Conservation (phyloP, 2,329 filamentous ascomycete species). For the Myriosclerotinia scirpicola region DNA sequence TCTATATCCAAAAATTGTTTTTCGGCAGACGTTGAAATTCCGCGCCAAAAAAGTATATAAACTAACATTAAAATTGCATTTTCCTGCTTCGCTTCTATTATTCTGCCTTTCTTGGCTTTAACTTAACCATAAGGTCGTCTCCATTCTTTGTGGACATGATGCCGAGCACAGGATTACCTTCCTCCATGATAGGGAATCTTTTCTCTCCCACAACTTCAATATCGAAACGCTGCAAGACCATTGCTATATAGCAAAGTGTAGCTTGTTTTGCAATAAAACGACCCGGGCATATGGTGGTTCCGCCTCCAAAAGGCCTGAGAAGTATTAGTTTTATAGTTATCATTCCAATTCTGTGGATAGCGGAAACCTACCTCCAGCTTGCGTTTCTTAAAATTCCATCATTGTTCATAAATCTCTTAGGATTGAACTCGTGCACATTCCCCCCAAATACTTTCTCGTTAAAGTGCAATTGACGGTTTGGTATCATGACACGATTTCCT, state of each 20-base stretch:
- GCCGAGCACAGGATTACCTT: neutral
- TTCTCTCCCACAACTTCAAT: neutral
- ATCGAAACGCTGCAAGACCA: conserved; percentile 15
- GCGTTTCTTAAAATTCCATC: no score
- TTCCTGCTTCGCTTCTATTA: neutral
- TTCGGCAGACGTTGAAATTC: no score
- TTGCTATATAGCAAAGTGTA: conserved; percentile 4
- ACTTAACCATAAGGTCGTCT: neutral
- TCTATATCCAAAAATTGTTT: no score
- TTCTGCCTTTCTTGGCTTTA: neutral
- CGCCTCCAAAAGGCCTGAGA: conserved; percentile 21
- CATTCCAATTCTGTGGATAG: no score
- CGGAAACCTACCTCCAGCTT: no score
- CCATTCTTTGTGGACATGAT: neutral
- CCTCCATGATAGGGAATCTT: neutral
- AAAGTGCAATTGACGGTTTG: no score
- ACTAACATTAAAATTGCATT: no score
- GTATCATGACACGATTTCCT: no score
- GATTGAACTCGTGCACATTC: no score
- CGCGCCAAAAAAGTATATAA: no score
- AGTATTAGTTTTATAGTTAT: neutral
- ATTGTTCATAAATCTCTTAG: no score
- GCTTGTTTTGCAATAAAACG: conserved; percentile 13
- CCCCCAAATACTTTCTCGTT: no score
- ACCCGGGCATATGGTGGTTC: conserved; percentile 19